These are phyloP conservation scores for Microdochium paspali DNA, from an alignment of 2,329 filamentous ascomycete genomes.

Conservation along the genomic window DNA sequence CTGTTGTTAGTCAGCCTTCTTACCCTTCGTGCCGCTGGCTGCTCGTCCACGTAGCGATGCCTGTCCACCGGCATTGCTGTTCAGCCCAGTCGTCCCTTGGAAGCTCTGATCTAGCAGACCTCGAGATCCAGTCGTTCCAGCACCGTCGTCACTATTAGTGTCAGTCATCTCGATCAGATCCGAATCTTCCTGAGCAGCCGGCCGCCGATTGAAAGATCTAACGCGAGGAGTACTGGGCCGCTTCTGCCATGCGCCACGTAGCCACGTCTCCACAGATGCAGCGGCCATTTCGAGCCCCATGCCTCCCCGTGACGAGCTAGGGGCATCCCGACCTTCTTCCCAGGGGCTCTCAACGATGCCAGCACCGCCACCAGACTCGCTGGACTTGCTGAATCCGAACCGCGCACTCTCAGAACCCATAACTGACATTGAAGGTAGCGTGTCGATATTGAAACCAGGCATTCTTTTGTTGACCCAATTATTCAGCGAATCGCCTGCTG, in stretches of 20 bases:
- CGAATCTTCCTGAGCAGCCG: conserved; percentile 27
- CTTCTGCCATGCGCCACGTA: conserved; percentile 69
- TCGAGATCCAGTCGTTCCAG: neutral
- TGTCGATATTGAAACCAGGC: conserved; percentile 65
- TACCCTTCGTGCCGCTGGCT: conserved; percentile 25
- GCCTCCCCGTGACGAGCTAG: conserved; percentile 28
- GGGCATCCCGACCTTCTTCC: conserved; percentile 34
- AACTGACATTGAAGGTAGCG: conserved; percentile 56
- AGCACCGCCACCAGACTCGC: conserved; percentile 12
- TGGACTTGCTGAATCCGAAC: conserved; percentile 38
- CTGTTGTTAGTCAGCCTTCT: conserved; percentile 31
- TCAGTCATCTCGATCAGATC: conserved; percentile 68
- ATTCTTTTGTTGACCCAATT: conserved; percentile 76
- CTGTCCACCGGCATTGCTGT: conserved; percentile 27
- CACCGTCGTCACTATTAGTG: conserved; percentile 45
- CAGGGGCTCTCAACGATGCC: conserved; percentile 42
- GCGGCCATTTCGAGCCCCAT: conserved; percentile 71
- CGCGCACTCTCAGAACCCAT: conserved; percentile 51
- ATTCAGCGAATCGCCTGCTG: conserved; percentile 76
- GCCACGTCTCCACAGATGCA: conserved; percentile 81
- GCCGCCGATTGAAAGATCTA: conserved; percentile 24
- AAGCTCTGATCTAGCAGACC: conserved; percentile 20
- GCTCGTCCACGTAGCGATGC: conserved; percentile 26
- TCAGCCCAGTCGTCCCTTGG: conserved; percentile 17
- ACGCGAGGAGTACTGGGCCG: conserved; percentile 41